These are phyloP conservation scores for Calonectria hongkongensis DNA, from an alignment of 2,329 filamentous ascomycete genomes.

Conservation along the genomic window DNA sequence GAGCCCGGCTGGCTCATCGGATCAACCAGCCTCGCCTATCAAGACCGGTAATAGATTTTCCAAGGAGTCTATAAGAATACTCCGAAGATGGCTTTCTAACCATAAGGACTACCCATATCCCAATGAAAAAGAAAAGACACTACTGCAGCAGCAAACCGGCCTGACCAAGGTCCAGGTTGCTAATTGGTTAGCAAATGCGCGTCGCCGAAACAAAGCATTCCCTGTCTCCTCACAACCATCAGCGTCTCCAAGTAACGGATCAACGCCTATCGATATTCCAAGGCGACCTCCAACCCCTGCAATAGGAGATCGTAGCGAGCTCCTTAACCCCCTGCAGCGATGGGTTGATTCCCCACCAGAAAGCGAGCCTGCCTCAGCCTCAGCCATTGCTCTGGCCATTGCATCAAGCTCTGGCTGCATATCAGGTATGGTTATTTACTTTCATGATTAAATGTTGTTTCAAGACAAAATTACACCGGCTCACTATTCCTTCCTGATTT, in stretches of 20 bases:
- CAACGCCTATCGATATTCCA: slow-evolving; percentile 23
- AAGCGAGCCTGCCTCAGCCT: slow-evolving; percentile 57
- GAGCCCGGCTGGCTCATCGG: background rate
- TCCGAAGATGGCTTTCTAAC: slow-evolving; percentile 78
- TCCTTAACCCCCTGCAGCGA: slow-evolving; percentile 55
- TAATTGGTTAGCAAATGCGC: slow-evolving; percentile 92
- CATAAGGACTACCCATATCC: slow-evolving; percentile 89
- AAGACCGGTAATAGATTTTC: slow-evolving; percentile 47
- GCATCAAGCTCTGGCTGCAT: slow-evolving; percentile 55
- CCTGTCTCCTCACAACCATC: background rate
- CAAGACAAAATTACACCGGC: background rate
- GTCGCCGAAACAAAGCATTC: slow-evolving; percentile 82
- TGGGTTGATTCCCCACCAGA: slow-evolving; percentile 60
- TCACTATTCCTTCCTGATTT: background rate
- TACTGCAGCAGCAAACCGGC: slow-evolving; percentile 82
- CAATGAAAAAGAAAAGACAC: slow-evolving; percentile 86
- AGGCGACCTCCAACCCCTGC: slow-evolving; percentile 59
- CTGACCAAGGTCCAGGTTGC: slow-evolving; percentile 86
- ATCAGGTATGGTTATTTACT: slow-evolving; percentile 59
- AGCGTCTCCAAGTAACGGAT: background rate
- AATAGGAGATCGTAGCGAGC: slow-evolving; percentile 13
- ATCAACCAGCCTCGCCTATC: background rate
- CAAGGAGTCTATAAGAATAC: slow-evolving; percentile 38
- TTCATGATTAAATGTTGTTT: background rate
- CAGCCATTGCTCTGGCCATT: slow-evolving; percentile 57